phyloP scores from a whole-genome alignment of 257 asterid species.

The Rubia yunnanensis region DNA sequence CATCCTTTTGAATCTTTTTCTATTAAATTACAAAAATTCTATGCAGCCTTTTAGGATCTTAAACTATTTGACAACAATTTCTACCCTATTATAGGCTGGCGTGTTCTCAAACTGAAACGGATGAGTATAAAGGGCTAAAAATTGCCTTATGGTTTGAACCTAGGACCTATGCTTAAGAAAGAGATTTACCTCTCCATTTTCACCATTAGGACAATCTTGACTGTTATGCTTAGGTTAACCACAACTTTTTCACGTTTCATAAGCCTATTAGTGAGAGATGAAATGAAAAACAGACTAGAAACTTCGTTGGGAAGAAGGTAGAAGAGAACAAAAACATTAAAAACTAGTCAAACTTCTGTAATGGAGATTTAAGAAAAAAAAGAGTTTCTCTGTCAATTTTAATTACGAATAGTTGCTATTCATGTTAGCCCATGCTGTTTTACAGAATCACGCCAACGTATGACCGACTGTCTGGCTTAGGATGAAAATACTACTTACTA shows the following conservation, averaged over 20 bases:
- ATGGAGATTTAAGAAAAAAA: conserved; percentile 1
- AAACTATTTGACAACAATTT: no score
- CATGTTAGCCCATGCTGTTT: neutral
- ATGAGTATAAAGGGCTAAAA: no score
- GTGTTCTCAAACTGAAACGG: no score
- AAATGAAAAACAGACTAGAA: neutral
- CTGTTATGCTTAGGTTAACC: neutral
- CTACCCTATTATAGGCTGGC: no score
- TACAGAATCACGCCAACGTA: conserved; percentile 6
- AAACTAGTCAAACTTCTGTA: conserved; percentile 12
- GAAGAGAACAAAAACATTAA: neutral
- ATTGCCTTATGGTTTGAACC: no score
- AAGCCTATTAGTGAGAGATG: neutral
- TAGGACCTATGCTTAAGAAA: no score
- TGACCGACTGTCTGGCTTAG: conserved; percentile 7
- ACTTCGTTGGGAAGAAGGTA: neutral
- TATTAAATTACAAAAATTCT: no score
- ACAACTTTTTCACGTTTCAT: neutral
- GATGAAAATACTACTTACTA: conserved; percentile 28
- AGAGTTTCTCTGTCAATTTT: neutral
- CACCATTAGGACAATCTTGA: neutral
- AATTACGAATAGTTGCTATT: neutral
- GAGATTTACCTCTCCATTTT: neutral
- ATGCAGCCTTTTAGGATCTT: no score
- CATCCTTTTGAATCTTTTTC: no score